Conservation (phyloP, 805 yeast species). For the Blastobotrys chiropterorum region DNA sequence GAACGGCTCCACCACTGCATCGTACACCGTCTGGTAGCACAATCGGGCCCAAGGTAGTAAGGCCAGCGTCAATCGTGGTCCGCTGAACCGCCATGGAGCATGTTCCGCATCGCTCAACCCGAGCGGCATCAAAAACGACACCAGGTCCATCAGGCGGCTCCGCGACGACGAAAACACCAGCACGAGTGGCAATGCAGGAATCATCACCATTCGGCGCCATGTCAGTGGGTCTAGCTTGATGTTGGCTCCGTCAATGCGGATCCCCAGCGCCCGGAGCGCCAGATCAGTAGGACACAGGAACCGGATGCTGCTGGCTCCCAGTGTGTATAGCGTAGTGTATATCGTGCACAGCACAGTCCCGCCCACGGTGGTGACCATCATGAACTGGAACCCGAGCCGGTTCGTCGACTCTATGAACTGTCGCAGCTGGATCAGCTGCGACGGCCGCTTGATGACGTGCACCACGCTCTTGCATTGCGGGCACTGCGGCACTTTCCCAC, state of each 20-base stretch:
- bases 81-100: conserved; percentile 20
- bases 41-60: conserved; percentile 17
- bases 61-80: conserved; percentile 18
- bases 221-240: conserved; percentile 15
- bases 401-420: conserved; percentile 16
- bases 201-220: conserved; percentile 15
- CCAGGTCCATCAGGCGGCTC: conserved; percentile 14
- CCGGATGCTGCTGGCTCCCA: conserved; percentile 26
- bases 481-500: conserved; percentile 24
- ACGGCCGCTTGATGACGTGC: conserved; percentile 13
- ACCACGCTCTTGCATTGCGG: conserved; percentile 31
- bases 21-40: conserved; percentile 14
- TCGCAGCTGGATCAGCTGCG: conserved; percentile 16
- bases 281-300: conserved; percentile 25
- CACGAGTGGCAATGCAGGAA: conserved; percentile 24
- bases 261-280: conserved; percentile 23
- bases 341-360: conserved; percentile 16
- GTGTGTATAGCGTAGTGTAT: conserved; percentile 23
- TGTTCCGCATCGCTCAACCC: conserved; percentile 10
- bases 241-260: conserved; percentile 11
- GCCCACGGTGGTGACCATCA: conserved; percentile 14
- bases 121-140: conserved; percentile 16
- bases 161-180: conserved; percentile 18
- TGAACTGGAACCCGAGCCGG: conserved; percentile 13
- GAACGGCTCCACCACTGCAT: conserved; percentile 17